phyloP scores from a whole-genome alignment of 2,329 filamentous ascomycete genomes.

The Cladosporium sp. region DNA sequence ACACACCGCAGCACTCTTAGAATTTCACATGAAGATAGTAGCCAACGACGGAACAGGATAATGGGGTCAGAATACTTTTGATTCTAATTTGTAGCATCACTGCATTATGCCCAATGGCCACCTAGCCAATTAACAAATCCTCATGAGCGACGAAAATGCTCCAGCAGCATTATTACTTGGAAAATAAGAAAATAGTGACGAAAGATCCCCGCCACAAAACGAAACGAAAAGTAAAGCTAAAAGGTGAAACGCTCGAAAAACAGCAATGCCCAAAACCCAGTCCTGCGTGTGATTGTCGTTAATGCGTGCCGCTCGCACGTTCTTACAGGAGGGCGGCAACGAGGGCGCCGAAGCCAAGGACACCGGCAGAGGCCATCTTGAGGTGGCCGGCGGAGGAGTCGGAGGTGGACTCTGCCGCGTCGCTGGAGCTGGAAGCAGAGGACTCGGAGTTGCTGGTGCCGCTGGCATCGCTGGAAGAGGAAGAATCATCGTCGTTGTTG shows the following conservation, averaged over 20 bases:
- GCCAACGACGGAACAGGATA: too few relatives aligned
- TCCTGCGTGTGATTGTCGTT: constrained; percentile 3
- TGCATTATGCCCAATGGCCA: not conserved
- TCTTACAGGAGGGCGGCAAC: constrained; percentile 33
- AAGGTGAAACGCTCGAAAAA: constrained; percentile 10
- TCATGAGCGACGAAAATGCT: not conserved
- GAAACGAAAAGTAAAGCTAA: constrained; percentile 9
- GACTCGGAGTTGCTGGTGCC: constrained; percentile 17
- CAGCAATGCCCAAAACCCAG: constrained; percentile 10
- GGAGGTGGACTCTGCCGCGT: constrained; percentile 11
- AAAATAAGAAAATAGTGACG: not conserved
- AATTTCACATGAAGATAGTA: too few relatives aligned
- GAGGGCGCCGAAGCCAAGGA: constrained; percentile 34
- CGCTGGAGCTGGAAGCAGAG: constrained; percentile 13
- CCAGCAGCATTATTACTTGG: not conserved
- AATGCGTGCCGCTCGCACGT: constrained; percentile 1
- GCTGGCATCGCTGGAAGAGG: constrained; percentile 12
- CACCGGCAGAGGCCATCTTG: constrained; percentile 30
- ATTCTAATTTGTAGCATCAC: constrained; percentile 5
- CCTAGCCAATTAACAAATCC: not conserved
- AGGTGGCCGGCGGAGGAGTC: constrained; percentile 25
- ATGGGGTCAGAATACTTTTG: not conserved
- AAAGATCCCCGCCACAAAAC: not conserved
- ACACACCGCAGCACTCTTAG: too few relatives aligned
- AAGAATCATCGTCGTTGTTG: constrained; percentile 16